Conservation (phyloP, 1,284 basidiomycete genomes). For the Cutaneotrichosporon spelunceum region DNA sequence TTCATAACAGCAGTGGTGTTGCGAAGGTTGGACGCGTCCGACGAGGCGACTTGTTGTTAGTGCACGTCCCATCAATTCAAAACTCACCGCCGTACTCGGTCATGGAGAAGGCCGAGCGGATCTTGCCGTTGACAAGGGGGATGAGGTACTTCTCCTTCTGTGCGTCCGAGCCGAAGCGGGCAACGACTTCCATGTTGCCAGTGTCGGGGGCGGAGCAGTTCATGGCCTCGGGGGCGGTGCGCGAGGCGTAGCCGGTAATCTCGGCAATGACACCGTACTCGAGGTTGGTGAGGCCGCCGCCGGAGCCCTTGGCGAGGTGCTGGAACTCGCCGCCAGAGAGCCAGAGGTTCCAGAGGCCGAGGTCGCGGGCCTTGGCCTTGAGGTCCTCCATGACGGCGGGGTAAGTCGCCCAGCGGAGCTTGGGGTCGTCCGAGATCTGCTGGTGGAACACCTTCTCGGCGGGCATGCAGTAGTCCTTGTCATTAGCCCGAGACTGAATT, state of each 20-base stretch:
- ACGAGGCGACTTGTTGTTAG: conserved; percentile 73
- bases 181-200: conserved; percentile 97
- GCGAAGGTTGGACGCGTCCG: conserved; percentile 92
- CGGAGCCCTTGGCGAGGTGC: conserved; percentile 58
- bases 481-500: too few relatives aligned
- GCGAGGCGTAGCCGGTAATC: conserved; percentile 77
- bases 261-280: conserved; percentile 97
- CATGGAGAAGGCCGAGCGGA: conserved; percentile 91
- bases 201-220: conserved; percentile 96
- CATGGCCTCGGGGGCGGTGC: conserved; percentile 76
- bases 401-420: conserved; percentile 76
- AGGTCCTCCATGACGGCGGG: conserved; percentile 78
- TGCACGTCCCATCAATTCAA: background rate
- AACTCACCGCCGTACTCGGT: conserved; percentile 79
- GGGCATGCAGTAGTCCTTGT: conserved; percentile 85
- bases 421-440: conserved; percentile 75
- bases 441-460: conserved; percentile 72
- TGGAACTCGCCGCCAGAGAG: conserved; percentile 91
- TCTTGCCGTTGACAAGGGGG: conserved; percentile 86
- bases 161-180: conserved; percentile 80
- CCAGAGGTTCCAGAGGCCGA: conserved; percentile 96
- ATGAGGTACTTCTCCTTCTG: conserved; percentile 90
- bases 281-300: conserved; percentile 85
- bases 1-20: conserved; percentile 76
- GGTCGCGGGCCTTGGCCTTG: conserved; percentile 79